phyloP scores from a whole-genome alignment of 495 filamentous ascomycete species.

The Usnea hakonensis region DNA sequence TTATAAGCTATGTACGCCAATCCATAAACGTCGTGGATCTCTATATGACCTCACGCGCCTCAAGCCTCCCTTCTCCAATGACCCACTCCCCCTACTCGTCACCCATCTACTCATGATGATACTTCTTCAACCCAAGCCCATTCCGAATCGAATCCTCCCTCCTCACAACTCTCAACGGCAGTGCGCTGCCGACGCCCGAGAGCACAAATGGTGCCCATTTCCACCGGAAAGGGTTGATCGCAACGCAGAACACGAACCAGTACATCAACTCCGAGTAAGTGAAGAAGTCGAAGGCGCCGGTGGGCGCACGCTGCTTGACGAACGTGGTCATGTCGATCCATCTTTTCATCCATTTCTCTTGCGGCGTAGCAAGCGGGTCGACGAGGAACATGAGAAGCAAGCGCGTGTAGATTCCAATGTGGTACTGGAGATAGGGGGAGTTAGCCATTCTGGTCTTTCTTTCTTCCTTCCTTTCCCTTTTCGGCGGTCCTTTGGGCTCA shows the following conservation, averaged over 20 bases:
- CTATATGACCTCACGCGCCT: not conserved
- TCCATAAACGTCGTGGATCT: not conserved
- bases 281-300: conserved; percentile 76
- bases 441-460: no score
- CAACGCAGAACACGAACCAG: conserved; percentile 74
- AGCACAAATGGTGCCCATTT: conserved; percentile 66
- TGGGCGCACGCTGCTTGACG: conserved; percentile 61
- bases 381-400: conserved; percentile 80
- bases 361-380: conserved; percentile 66
- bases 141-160: conserved; percentile 53
- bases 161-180: conserved; percentile 59
- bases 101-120: conserved; percentile 18
- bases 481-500: not conserved
- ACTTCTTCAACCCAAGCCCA: conserved; percentile 30
- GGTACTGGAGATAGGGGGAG: conserved; percentile 54
- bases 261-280: conserved; percentile 77
- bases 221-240: conserved; percentile 81
- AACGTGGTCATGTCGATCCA: conserved; percentile 83
- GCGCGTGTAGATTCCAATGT: conserved; percentile 82
- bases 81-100: not conserved
- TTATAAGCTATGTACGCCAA: not conserved
- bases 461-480: no score
- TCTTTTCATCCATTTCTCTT: conserved; percentile 64
- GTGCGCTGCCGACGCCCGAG: conserved; percentile 58
- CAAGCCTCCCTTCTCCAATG: not conserved